A percentile compares a stretch with the other conserved stretches of the same genome.
Evolutionary conservation across 768 basidiomycete genomes (phyloP).

Genomic region (Suillus decipiens): DNA sequence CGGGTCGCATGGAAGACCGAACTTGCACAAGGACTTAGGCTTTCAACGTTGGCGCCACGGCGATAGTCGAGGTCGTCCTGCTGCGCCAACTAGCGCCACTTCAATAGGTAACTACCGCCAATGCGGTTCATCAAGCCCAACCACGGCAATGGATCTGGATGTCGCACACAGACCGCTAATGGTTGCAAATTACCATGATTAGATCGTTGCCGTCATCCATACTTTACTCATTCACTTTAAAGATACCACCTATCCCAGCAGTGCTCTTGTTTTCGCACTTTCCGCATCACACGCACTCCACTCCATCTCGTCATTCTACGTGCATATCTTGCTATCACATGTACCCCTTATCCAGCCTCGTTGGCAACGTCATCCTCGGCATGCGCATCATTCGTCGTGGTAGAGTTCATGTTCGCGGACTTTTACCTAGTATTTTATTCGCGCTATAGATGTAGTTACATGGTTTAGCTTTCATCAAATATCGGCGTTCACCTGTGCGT

Average conservation of each 20-base stretch:
- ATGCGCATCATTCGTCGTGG: constrained; percentile 8
- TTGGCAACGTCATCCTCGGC: constrained; percentile 9
- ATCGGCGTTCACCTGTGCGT: constrained; percentile 2
- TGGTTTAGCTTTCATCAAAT: constrained; percentile 18
- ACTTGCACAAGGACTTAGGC: constrained; percentile 71
- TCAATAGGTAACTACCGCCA: constrained; percentile 12
- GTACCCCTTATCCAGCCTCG: constrained; percentile 28
- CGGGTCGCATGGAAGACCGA: constrained; percentile 86
- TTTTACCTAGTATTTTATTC: constrained; percentile 23
- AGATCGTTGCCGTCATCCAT: constrained; percentile 25
- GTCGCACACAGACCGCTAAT: constrained; percentile 18
- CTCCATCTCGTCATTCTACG: constrained; percentile 19
- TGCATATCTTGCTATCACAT: constrained; percentile 34
- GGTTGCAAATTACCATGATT: constrained; percentile 17
- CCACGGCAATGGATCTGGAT: constrained; percentile 8
- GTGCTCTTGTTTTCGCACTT: constrained; percentile 15
- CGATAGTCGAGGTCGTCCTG: constrained; percentile 36
- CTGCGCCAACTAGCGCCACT: constrained; percentile 4
- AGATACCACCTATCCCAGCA: constrained; percentile 29
- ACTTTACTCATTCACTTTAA: constrained; percentile 28
- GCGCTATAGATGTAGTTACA: constrained; percentile 25
- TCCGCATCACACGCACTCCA: constrained; percentile 15
- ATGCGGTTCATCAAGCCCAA: constrained; percentile 13
- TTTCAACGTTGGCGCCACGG: constrained; percentile 67
- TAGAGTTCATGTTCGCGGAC: constrained; percentile 7